A percentile compares a stretch with the other conserved stretches of the same genome.
Conservation (phyloP, 2,329 filamentous ascomycete species). For the Colletotrichum tropicicola region DNA sequence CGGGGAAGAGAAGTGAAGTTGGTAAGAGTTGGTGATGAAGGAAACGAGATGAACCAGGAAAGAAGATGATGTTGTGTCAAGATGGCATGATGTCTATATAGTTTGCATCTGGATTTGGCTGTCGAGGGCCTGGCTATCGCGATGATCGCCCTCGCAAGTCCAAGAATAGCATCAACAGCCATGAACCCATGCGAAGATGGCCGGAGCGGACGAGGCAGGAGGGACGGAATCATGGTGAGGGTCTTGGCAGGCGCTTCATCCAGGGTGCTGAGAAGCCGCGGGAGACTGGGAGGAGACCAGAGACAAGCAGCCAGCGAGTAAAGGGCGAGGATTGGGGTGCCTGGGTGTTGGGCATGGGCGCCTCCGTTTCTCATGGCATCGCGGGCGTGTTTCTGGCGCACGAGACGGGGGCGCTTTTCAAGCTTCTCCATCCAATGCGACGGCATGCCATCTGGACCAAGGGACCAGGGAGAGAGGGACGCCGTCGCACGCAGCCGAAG, state of each 20-base stretch:
- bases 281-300: not conserved
- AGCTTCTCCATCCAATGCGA: constrained; percentile 23
- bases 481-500: not conserved
- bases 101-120: not conserved
- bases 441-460: constrained; percentile 16
- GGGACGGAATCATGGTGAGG: constrained; percentile 8
- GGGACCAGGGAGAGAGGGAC: not conserved
- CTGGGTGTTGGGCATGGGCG: constrained; percentile 20
- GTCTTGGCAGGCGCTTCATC: constrained; percentile 27
- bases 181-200: constrained; percentile 10
- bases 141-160: constrained; percentile 19
- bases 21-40: constrained; percentile 13
- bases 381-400: constrained; percentile 7
- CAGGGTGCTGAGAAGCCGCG: constrained; percentile 13
- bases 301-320: not conserved
- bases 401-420: not conserved
- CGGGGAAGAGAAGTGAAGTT: constrained; percentile 9
- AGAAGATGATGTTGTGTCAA: constrained; percentile 8
- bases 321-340: not conserved
- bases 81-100: constrained; percentile 29
- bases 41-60: constrained; percentile 20
- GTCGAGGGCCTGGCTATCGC: not conserved
- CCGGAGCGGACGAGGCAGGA: constrained; percentile 7
- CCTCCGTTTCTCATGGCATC: constrained; percentile 24
- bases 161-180: constrained; percentile 24